Evolutionary conservation across 129 eudicot genomes (phyloP).

Genomic region (Chrysanthemum makinoi): DNA sequence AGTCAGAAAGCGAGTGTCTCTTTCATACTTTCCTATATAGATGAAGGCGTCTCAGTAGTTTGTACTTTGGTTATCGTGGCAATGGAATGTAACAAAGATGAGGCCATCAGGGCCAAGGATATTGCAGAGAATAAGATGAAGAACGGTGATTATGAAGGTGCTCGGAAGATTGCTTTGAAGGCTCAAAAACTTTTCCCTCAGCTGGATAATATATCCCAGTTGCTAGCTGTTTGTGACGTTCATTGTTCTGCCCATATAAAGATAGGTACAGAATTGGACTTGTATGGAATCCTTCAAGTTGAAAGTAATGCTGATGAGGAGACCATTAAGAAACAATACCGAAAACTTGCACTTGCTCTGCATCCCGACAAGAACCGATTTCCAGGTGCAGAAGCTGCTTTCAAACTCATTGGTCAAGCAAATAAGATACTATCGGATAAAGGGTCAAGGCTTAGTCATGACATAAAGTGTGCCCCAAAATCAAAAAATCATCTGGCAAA

Average conservation of each 20-base stretch:
- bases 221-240: conserved; percentile 77
- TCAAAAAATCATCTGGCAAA: conserved; percentile 36
- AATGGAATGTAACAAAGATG: conserved; percentile 93
- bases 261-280: conserved; percentile 50
- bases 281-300: conserved; percentile 83
- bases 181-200: conserved; percentile 68
- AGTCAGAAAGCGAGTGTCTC: not conserved
- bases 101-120: conserved; percentile 67
- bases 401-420: conserved; percentile 81
- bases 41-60: conserved; percentile 25
- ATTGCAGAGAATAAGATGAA: conserved; percentile 73
- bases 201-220: conserved; percentile 63
- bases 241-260: conserved; percentile 66
- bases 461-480: conserved; percentile 34
- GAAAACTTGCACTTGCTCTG: conserved; percentile 75
- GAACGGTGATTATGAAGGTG: conserved; percentile 70
- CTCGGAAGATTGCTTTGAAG: conserved; percentile 55
- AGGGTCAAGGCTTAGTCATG: conserved; percentile 48
- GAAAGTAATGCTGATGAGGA: conserved; percentile 62
- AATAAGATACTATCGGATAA: conserved; percentile 67
- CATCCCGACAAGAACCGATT: conserved; percentile 93
- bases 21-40: not conserved
- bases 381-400: conserved; percentile 96
- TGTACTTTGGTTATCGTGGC: conserved; percentile 1
- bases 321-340: conserved; percentile 68